phyloP scores from a whole-genome alignment of 768 basidiomycete genomes.

The Leccinum rimulosum region DNA sequence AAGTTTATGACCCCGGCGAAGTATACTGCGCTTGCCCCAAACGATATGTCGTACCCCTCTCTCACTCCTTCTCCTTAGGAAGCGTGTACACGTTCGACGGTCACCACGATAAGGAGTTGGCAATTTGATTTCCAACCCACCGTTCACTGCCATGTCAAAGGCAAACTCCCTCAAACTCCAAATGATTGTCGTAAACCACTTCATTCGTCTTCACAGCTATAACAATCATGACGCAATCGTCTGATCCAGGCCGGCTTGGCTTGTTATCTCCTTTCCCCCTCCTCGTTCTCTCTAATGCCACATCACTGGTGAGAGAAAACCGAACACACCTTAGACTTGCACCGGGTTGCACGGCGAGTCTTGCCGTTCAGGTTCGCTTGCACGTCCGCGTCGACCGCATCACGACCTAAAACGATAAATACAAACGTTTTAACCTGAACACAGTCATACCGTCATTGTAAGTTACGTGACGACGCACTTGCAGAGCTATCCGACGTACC shows the following conservation, averaged over 20 bases:
- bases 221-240: conserved; percentile 2
- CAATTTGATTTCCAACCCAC: conserved; percentile 12
- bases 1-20: neutral
- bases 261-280: neutral
- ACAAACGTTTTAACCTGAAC: neutral
- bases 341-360: neutral
- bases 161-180: conserved; percentile 16
- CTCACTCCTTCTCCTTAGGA: neutral
- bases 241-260: conserved; percentile 2
- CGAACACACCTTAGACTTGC: neutral
- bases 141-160: conserved; percentile 2
- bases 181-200: conserved; percentile 19
- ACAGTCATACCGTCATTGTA: neutral
- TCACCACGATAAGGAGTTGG: conserved; percentile 1
- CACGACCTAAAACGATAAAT: neutral
- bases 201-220: conserved; percentile 16
- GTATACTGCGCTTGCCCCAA: neutral
- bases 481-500: neutral
- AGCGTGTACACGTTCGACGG: neutral
- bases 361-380: neutral
- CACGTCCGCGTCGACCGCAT: neutral
- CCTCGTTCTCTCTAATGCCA: conserved; percentile 11
- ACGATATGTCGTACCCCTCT: neutral
- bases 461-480: neutral
- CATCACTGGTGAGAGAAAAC: conserved; percentile 10